phyloP scores from a whole-genome alignment of 345 rosid genomes.

The Cardamine occulta region DNA sequence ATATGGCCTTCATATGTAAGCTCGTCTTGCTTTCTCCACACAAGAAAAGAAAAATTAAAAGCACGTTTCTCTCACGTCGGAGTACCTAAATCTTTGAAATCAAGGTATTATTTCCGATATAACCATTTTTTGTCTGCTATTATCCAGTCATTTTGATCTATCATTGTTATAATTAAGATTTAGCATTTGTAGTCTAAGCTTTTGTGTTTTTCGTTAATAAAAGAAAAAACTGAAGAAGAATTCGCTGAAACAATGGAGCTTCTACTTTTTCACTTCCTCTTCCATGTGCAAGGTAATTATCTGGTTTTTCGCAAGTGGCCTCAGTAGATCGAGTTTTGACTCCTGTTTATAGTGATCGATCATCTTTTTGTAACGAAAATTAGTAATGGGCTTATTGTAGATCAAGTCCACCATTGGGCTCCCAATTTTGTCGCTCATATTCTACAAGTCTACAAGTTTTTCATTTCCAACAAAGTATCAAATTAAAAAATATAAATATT shows the following conservation, averaged over 20 bases:
- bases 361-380: too few species aligned
- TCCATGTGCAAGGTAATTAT: slow-evolving; percentile 31
- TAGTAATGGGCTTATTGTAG: too few species aligned
- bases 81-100: not conserved
- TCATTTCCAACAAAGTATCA: not conserved
- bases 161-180: not conserved
- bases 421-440: not conserved
- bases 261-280: slow-evolving; percentile 13
- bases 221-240: not conserved
- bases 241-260: slow-evolving; percentile 20
- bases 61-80: slow-evolving; percentile 16
- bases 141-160: not conserved
- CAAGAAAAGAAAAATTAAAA: not conserved
- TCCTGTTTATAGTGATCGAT: not conserved
- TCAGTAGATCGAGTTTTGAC: not conserved
- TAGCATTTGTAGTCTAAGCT: not conserved
- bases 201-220: not conserved
- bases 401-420: slow-evolving; percentile 10
- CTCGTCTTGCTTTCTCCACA: slow-evolving; percentile 7
- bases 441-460: not conserved
- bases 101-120: not conserved
- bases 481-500: not conserved
- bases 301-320: not conserved
- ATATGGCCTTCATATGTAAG: slow-evolving; percentile 9
- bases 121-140: not conserved